phyloP scores from a whole-genome alignment of 2,329 filamentous ascomycete species.

The Capronia americana region DNA sequence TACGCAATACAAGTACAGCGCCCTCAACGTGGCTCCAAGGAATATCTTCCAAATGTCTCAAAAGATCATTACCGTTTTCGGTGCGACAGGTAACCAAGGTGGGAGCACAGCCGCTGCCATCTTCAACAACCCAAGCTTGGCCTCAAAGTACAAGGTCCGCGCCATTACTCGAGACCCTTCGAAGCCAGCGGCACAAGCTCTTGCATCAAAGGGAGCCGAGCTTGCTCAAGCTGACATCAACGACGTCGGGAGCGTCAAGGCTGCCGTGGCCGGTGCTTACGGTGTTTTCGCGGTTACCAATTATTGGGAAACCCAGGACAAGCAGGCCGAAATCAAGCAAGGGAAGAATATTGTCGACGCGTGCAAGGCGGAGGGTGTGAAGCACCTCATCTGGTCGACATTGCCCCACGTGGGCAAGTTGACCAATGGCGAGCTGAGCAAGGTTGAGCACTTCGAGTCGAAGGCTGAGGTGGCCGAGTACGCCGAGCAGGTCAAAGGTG shows the following conservation, averaged over 20 bases:
- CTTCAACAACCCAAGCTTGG: conserved; percentile 54
- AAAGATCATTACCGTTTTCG: conserved; percentile 56
- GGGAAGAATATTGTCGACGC: conserved; percentile 50
- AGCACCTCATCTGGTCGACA: conserved; percentile 52
- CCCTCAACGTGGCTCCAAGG: conserved; percentile 13
- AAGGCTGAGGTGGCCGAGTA: conserved; percentile 51
- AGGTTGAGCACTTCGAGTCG: conserved; percentile 50
- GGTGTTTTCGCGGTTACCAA: conserved; percentile 59
- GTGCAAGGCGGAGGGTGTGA: conserved; percentile 45
- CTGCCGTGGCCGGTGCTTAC: conserved; percentile 54
- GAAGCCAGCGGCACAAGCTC: conserved; percentile 43
- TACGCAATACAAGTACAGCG: background rate
- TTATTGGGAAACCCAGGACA: conserved; percentile 50
- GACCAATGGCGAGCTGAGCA: conserved; percentile 45
- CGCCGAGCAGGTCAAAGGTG: conserved; percentile 42
- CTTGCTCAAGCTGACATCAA: conserved; percentile 48
- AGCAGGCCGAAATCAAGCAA: conserved; percentile 48
- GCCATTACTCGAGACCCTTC: conserved; percentile 57
- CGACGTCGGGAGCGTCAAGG: conserved; percentile 48
- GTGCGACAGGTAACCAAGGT: conserved; percentile 62
- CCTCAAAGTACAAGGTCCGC: conserved; percentile 56
- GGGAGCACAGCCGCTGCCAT: conserved; percentile 56
- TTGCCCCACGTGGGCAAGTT: conserved; percentile 44
- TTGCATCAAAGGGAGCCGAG: conserved; percentile 45
- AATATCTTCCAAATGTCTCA: conserved; percentile 29